Percentiles rank a stretch among this genome's conserved stretches.
Evolutionary conservation across 768 basidiomycete species (phyloP).

Genomic region (Trametes meyenii): DNA sequence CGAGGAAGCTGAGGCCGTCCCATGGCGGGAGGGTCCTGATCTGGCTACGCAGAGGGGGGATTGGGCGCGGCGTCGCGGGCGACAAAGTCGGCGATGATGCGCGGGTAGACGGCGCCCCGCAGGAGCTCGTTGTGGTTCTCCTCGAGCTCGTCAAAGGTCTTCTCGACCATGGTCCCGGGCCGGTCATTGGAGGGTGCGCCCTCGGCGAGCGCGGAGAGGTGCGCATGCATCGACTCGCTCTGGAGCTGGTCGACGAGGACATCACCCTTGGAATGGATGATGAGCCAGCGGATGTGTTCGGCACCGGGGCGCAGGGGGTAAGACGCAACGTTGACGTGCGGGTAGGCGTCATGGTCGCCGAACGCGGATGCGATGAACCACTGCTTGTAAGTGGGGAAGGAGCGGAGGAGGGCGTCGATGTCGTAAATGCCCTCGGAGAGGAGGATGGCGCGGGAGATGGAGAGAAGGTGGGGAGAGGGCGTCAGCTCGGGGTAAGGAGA

Average conservation of each 20-base stretch:
- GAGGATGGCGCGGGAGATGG: slow-evolving; percentile 54
- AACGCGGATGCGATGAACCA: slow-evolving; percentile 76
- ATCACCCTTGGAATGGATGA: slow-evolving; percentile 78
- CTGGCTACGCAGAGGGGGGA: too few species aligned
- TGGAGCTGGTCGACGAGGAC: slow-evolving; percentile 65
- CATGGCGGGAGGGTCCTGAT: too few species aligned
- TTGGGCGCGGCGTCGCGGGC: neutral
- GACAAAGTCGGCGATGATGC: slow-evolving; percentile 24
- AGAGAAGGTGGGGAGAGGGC: slow-evolving; percentile 47
- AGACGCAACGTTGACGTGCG: slow-evolving; percentile 46
- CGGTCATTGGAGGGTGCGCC: neutral
- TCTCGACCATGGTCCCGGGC: neutral
- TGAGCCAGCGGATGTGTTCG: slow-evolving; percentile 58
- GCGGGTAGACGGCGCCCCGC: slow-evolving; percentile 21
- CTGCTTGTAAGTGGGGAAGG: slow-evolving; percentile 66
- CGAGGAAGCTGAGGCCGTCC: too few species aligned
- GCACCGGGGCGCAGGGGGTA: slow-evolving; percentile 41
- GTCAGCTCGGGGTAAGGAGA: slow-evolving; percentile 36
- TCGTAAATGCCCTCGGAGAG: slow-evolving; percentile 82
- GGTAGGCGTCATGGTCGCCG: slow-evolving; percentile 52
- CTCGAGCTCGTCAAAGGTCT: slow-evolving; percentile 21
- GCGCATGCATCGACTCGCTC: slow-evolving; percentile 59
- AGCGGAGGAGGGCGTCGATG: slow-evolving; percentile 60
- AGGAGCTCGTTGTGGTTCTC: slow-evolving; percentile 26
- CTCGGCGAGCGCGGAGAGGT: slow-evolving; percentile 42